Evolutionary conservation across 164 flowering plant genomes (phyloP).

Genomic region (Umbellularia californica): DNA sequence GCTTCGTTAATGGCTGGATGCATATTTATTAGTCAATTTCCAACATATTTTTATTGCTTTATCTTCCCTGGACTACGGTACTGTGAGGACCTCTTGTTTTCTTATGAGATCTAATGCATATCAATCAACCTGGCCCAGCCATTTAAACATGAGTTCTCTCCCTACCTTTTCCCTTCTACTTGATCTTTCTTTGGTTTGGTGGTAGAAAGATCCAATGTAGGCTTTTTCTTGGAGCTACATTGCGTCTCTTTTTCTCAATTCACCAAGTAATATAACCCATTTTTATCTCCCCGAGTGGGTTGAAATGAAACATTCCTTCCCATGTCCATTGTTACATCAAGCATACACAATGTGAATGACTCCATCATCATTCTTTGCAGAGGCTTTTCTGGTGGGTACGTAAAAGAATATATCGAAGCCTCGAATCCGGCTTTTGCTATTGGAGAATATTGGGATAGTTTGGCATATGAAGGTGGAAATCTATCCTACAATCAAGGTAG

Average conservation of each 20-base stretch:
- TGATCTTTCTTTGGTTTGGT: too few species aligned
- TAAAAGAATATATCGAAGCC: slow-evolving; percentile 54
- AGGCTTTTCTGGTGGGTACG: slow-evolving; percentile 56
- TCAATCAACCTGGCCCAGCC: too few species aligned
- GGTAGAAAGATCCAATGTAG: too few species aligned
- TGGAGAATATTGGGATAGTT: slow-evolving; percentile 69
- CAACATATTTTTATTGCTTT: too few species aligned
- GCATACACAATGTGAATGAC: neutral
- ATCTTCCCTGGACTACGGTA: too few species aligned
- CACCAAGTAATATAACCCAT: neutral
- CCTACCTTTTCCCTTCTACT: too few species aligned
- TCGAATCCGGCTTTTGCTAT: slow-evolving; percentile 61
- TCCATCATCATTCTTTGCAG: slow-evolving; percentile 24
- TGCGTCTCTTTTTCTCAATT: neutral
- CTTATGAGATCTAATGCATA: too few species aligned
- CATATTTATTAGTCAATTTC: too few species aligned
- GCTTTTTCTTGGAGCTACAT: too few species aligned
- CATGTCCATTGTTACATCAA: neutral
- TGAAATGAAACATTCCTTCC: neutral
- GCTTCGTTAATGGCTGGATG: too few species aligned
- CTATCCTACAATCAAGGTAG: slow-evolving; percentile 62
- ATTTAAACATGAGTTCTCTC: too few species aligned
- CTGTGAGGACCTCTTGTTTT: too few species aligned
- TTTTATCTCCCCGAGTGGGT: neutral
- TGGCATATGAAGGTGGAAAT: slow-evolving; percentile 54